Evolutionary conservation across 495 filamentous ascomycete species (phyloP).

Genomic region (Trichoderma erinaceum): DNA sequence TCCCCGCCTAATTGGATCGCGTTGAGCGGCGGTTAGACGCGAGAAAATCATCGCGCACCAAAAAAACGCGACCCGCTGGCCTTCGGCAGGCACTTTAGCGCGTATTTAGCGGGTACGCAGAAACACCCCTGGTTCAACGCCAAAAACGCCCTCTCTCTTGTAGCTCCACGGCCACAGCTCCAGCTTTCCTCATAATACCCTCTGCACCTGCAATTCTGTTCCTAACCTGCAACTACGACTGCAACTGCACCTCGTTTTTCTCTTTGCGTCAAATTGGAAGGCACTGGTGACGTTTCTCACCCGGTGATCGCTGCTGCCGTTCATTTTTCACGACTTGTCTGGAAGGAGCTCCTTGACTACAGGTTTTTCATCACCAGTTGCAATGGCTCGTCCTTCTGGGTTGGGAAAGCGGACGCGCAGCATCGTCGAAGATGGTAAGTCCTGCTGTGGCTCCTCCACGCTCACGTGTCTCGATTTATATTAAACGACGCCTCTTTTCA

Average conservation of each 20-base stretch:
- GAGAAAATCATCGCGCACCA: conserved; percentile 1
- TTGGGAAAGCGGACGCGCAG: conserved; percentile 69
- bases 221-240: conserved; percentile 17
- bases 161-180: not conserved
- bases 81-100: not conserved
- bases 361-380: conserved; percentile 17
- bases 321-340: not conserved
- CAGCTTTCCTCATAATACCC: conserved; percentile 1
- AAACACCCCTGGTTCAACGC: conserved; percentile 8
- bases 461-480: conserved; percentile 15
- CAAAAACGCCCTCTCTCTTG: conserved; percentile 3
- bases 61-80: not conserved
- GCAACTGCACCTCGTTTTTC: not conserved
- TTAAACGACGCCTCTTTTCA: conserved; percentile 17
- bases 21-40: too few species aligned
- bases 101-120: not conserved
- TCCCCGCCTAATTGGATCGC: not conserved
- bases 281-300: not conserved
- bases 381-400: conserved; percentile 58
- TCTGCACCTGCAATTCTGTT: conserved; percentile 11
- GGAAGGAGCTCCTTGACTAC: not conserved
- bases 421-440: conserved; percentile 53
- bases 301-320: not conserved
- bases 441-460: not conserved
- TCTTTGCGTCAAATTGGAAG: not conserved